A percentile compares a stretch with the other conserved stretches of the same genome.
Conservation (phyloP, 1,139 yeast genomes). For the Groenewaldozyma sp. region DNA sequence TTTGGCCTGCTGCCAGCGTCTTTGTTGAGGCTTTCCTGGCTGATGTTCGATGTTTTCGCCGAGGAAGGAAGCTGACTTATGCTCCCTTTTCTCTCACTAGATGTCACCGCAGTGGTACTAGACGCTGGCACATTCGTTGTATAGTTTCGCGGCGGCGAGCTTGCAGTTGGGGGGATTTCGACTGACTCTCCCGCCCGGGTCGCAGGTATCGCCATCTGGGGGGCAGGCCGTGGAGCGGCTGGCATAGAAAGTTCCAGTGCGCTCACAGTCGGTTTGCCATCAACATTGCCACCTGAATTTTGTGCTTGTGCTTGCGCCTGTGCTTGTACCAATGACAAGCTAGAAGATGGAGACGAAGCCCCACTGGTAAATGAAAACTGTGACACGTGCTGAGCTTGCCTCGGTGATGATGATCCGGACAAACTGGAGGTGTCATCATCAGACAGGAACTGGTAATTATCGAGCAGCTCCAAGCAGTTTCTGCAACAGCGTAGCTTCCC, state of each 20-base stretch:
- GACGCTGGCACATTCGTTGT: conserved; percentile 7
- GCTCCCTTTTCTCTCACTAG: no score
- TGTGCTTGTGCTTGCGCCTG: no score
- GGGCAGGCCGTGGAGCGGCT: conserved; percentile 56
- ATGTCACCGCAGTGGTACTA: no score
- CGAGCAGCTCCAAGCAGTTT: conserved; percentile 59
- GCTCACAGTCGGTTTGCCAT: no score
- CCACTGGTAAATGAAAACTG: neutral
- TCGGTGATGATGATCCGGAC: no score
- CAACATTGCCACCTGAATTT: no score
- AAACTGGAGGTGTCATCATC: conserved; percentile 1
- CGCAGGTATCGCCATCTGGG: conserved; percentile 75
- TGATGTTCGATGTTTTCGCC: neutral
- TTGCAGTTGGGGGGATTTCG: conserved; percentile 56
- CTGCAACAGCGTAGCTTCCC: conserved; percentile 75
- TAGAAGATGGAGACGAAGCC: neutral
- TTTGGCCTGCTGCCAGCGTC: no score
- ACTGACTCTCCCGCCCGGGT: conserved; percentile 71
- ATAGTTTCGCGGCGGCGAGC: no score
- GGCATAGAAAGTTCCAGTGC: no score
- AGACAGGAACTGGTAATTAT: conserved; percentile 24
- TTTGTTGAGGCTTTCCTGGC: no score
- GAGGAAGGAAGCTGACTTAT: no score
- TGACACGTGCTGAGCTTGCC: neutral
- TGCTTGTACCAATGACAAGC: neutral